phyloP scores from a whole-genome alignment of 495 filamentous ascomycete genomes.

The Xanthoparmelia taractica region DNA sequence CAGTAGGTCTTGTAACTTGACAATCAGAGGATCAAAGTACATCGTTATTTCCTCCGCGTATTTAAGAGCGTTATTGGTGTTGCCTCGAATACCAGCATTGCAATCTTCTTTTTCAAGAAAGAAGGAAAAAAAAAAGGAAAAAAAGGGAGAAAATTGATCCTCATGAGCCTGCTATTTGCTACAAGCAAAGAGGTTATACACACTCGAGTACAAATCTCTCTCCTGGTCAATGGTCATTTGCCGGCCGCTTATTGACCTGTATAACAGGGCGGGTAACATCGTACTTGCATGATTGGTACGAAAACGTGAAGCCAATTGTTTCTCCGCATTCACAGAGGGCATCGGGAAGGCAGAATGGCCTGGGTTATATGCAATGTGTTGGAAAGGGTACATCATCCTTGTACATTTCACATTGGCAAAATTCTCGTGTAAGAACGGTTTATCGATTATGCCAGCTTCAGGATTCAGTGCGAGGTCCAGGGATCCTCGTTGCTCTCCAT shows the following conservation, averaged over 20 bases:
- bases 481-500: not conserved
- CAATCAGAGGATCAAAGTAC: too few relatives aligned
- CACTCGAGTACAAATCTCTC: not conserved
- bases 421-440: not conserved
- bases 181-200: too few relatives aligned
- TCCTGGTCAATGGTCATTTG: not conserved
- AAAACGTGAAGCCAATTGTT: not conserved
- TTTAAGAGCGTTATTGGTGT: too few relatives aligned
- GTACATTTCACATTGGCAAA: not conserved
- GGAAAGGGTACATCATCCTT: not conserved
- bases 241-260: too few relatives aligned
- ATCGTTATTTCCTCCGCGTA: too few relatives aligned
- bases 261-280: not conserved
- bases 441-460: not conserved
- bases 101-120: too few relatives aligned
- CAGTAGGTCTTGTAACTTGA: too few relatives aligned
- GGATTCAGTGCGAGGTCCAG: not conserved
- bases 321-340: not conserved
- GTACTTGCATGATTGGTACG: not conserved
- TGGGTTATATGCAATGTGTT: too few relatives aligned
- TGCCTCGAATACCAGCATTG: too few relatives aligned
- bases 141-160: too few relatives aligned
- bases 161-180: too few relatives aligned
- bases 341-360: not conserved
- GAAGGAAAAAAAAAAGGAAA: too few relatives aligned